Base-by-base conservation (phyloP, 306 rosid genomes). In the Crataegus laevigata region DNA sequence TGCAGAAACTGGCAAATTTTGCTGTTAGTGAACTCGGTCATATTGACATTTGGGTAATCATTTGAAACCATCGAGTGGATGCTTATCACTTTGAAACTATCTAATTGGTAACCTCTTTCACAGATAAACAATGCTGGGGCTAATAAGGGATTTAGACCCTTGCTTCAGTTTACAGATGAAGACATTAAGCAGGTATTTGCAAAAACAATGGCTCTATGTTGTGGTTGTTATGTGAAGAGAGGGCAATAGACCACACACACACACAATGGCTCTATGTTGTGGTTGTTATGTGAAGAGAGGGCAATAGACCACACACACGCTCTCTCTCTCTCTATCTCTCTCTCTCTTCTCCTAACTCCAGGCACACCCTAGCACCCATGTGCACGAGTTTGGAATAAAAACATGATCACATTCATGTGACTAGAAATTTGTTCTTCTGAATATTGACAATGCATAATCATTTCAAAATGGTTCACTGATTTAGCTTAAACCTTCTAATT, bases 81-180 rank as follows among this genome's bases (percentile, higher is more conserved):
- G 10, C n/a, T 30, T 54, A 29, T 79, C 75, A 51, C 78, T n/a
- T 75, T 24, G 26, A 11, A 17, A 19, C 51, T 13, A 17, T 69
- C 79, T 73, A 11, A 14, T 77, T 6, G 63, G 68, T 55, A 47
- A 45, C 59, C 51, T 30, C 15, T 38, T 81, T 70, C 52, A 82
- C 89, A 90, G 98, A 91, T 91, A 80, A 94, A 94, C 77, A 94
- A 91, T 80, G 97, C 98, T 13, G 98, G 97, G 42, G 77, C 96
- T 66, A 94, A 89, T 81, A 94, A 91, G 86, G 97, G 98, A 77
- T 94, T 94, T 77, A 85, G 98, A 85, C 93, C 98, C 24, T 75
- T 94, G 84, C 94, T 94, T 78, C 90, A 90, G 75, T 94, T 94
- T 68, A 89, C 84, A 19, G 97, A 94, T 55, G 96, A 91, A 88